Base-by-base conservation (phyloP, 495 filamentous ascomycete species). In the Penicillium pancosmium region DNA sequence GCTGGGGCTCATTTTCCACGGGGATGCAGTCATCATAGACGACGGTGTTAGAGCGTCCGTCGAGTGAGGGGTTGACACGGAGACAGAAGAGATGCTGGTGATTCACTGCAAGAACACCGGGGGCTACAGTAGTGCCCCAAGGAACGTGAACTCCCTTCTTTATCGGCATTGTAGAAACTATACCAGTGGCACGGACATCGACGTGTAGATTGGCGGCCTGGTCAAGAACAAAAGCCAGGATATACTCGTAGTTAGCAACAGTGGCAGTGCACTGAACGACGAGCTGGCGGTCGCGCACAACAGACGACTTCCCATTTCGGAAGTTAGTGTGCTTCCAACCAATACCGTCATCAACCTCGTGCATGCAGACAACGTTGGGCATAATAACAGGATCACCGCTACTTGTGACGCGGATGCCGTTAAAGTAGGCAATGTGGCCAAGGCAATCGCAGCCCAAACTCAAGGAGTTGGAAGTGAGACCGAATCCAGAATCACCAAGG, bases 71-170 rank as follows among this genome's bases (percentile, higher is more conserved):
- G 69, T 97, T 92, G 5, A 97, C 82, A 15, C 93, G 89, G 0
- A 96, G 85, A 19, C 82, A 89, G 77, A 97, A 95, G 56, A 96
- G 86, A 73, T 97, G 93, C 65, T 97, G 93, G 65, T 97, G 93
- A 61, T 88, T 82, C 50, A 85, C 75, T 0, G 83, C 91, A 5
- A 97, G 76, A 4, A 92, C 91, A 0, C 93, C 93, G 0, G 91
- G 91, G 50, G 90, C 88, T 5, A 97, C 91, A 40, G 91, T 74
- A 1, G 92, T 97, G 33, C 93, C 93, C 73, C 87, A 97, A 31
- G 80, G 86, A 0, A 76, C 70, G 1, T 62, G 63, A 31, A 86
- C 81, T 5, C 50, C 66, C 3, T 64, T 57, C 52, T 90, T 83
- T 52, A 96, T 86, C 0, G 92, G 91, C 27, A 85, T 74, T 0